Evolutionary conservation across 2,329 filamentous ascomycete species (phyloP).

Genomic region (Diplodia seriata): DNA sequence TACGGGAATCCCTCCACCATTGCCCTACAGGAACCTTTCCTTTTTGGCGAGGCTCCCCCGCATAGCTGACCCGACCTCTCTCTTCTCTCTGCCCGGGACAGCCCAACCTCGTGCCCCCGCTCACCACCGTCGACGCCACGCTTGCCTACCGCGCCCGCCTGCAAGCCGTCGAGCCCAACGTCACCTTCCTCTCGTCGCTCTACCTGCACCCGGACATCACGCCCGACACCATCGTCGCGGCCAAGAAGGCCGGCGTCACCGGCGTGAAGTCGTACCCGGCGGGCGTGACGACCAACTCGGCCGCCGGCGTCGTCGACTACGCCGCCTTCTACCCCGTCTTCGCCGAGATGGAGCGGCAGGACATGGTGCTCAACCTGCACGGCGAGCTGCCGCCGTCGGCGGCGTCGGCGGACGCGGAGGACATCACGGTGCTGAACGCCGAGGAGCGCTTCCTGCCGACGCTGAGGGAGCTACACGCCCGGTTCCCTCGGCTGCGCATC

Average conservation of each 20-base stretch:
- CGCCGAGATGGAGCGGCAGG: conserved; percentile 83
- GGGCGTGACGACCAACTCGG: conserved; percentile 60
- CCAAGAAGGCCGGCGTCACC: conserved; percentile 72
- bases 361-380: conserved; percentile 89
- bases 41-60: too few relatives aligned
- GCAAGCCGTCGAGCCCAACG: conserved; percentile 55
- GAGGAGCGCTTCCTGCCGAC: conserved; percentile 83
- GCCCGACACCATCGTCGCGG: conserved; percentile 68
- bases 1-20: conserved; percentile 35
- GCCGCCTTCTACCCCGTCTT: conserved; percentile 80
- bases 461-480: conserved; percentile 72
- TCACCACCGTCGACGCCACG: conserved; percentile 57
- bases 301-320: conserved; percentile 72
- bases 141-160: conserved; percentile 55
- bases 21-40: neutral
- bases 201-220: conserved; percentile 59
- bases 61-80: conserved; percentile 4
- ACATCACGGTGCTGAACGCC: conserved; percentile 64
- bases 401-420: conserved; percentile 33
- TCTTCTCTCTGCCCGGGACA: conserved; percentile 34
- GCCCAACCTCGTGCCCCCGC: conserved; percentile 59
- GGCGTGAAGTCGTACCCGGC: conserved; percentile 75
- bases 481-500: conserved; percentile 74
- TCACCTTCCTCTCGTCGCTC: conserved; percentile 60
- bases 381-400: conserved; percentile 75